Percentiles rank a stretch among this genome's conserved stretches.
Conservation (phyloP, 2,329 filamentous ascomycete species). For the Aspergillus ruber region DNA sequence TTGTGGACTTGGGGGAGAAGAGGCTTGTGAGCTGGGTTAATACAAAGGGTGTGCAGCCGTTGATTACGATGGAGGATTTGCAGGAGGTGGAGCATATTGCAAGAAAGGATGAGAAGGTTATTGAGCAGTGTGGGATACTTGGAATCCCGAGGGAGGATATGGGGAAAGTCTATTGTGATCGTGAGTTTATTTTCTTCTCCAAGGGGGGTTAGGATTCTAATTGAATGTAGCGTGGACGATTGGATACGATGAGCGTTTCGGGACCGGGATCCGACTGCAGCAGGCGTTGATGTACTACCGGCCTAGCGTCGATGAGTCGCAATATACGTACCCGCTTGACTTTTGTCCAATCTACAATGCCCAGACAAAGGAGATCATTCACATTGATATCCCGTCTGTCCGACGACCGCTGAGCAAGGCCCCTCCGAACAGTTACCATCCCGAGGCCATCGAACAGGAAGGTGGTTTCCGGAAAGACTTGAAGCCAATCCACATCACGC, state of each 20-base stretch:
- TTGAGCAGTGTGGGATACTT: conserved; percentile 79
- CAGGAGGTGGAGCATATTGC: conserved; percentile 70
- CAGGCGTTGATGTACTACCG: conserved; percentile 96
- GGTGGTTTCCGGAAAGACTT: conserved; percentile 72
- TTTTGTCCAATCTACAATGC: conserved; percentile 90
- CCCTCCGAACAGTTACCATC: conserved; percentile 72
- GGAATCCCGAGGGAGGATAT: conserved; percentile 78
- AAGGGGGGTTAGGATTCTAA: neutral
- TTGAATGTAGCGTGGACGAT: conserved; percentile 69
- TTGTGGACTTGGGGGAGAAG: conserved; percentile 63
- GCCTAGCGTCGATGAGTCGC: conserved; percentile 74
- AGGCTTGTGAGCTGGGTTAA: conserved; percentile 69
- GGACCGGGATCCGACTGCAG: conserved; percentile 70
- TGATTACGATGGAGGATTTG: conserved; percentile 90
- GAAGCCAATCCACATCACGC: conserved; percentile 81
- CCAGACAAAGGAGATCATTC: conserved; percentile 69
- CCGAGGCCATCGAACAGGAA: conserved; percentile 62
- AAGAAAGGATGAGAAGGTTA: conserved; percentile 74
- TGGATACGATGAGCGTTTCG: conserved; percentile 86
- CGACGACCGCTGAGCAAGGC: conserved; percentile 68
- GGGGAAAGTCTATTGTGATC: conserved; percentile 94
- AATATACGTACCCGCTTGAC: conserved; percentile 86
- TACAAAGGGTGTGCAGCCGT: conserved; percentile 70
- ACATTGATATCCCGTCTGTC: conserved; percentile 75
- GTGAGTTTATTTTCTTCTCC: conserved; percentile 33